These are phyloP conservation scores for Cochlearia excelsa DNA, from an alignment of 345 rosid genomes.

Conservation along the genomic window DNA sequence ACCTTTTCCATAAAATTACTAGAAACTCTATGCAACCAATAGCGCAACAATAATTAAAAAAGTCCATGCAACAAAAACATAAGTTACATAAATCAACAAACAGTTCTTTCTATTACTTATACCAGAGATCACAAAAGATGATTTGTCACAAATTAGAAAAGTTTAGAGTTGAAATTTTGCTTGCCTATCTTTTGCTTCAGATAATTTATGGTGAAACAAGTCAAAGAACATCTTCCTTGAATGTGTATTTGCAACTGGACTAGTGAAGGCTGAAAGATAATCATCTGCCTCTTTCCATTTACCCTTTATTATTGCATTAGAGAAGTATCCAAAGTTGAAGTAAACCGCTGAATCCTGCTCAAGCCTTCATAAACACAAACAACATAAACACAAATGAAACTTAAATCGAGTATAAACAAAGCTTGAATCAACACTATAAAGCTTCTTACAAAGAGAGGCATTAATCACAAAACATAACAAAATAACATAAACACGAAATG, in stretches of 20 bases:
- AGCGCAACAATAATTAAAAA: neutral
- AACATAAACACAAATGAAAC: neutral
- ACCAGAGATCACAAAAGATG: neutral
- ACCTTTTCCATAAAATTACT: neutral
- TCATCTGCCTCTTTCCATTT: conserved; percentile 38
- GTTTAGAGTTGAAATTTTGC: neutral
- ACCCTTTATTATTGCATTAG: conserved; percentile 24
- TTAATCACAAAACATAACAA: no score
- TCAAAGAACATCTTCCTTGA: conserved; percentile 36
- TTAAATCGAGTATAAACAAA: neutral
- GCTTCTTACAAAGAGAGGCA: no score
- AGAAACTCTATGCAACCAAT: conserved; percentile 3
- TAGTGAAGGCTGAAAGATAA: conserved; percentile 41
- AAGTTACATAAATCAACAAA: neutral
- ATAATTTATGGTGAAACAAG: conserved; percentile 32
- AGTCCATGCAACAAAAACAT: neutral
- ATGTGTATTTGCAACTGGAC: conserved; percentile 22
- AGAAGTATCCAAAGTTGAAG: conserved; percentile 35
- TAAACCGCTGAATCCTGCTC: conserved; percentile 40
- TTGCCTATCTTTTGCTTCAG: conserved; percentile 32
- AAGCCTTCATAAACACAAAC: conserved; percentile 24
- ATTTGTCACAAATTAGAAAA: neutral
- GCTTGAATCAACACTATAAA: neutral
- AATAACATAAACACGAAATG: no score
- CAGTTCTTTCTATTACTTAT: neutral